These are phyloP conservation scores for Blastobotrys apis DNA, from an alignment of 1,139 yeast genomes.

Conservation along the genomic window DNA sequence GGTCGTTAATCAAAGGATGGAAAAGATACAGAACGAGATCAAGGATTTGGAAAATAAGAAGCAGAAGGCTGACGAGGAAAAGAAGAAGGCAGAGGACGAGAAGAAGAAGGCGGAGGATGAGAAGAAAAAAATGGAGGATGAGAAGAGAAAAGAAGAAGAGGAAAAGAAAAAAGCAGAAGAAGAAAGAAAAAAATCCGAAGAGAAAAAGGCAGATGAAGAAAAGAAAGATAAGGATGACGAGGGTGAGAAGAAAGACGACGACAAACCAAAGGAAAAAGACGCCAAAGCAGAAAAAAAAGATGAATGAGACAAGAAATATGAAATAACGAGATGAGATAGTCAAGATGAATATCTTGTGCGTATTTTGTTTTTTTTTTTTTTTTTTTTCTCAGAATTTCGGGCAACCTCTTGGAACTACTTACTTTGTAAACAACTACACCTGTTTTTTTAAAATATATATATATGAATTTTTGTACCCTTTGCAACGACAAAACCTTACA, in stretches of 20 bases:
- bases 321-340: too few relatives aligned
- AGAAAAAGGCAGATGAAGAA: background rate
- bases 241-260: background rate
- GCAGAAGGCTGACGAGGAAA: background rate
- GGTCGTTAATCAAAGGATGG: conserved; percentile 2
- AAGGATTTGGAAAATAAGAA: background rate
- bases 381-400: background rate
- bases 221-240: background rate
- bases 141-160: background rate
- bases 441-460: too few relatives aligned
- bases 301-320: too few relatives aligned
- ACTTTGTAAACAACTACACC: background rate
- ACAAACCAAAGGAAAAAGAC: too few relatives aligned
- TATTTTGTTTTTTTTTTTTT: too few relatives aligned
- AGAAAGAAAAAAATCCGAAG: background rate
- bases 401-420: background rate
- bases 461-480: too few relatives aligned
- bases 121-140: background rate
- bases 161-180: background rate
- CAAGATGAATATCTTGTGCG: too few relatives aligned
- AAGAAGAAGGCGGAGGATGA: background rate
- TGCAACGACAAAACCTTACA: background rate
- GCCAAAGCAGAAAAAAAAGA: too few relatives aligned
- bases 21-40: background rate
- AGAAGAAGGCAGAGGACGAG: background rate